A percentile compares a stretch with the other conserved stretches of the same genome.
Evolutionary conservation across 106 monocot species (phyloP).

Genomic region (Allium fistulosum): DNA sequence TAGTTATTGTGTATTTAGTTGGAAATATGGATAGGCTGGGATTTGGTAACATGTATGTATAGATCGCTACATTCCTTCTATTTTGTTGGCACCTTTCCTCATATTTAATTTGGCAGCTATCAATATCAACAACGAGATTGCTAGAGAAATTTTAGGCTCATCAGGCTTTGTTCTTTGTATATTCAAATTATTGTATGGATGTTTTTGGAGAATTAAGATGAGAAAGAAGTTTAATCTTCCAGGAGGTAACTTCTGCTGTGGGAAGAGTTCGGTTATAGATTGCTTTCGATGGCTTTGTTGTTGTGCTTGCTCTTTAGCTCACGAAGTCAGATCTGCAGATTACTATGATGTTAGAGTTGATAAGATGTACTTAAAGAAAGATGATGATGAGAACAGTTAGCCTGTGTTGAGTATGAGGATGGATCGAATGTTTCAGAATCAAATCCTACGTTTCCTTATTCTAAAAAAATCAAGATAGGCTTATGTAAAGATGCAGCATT

Average conservation of each 20-base stretch:
- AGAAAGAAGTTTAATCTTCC: constrained; percentile 22
- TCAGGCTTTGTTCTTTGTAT: constrained; percentile 9
- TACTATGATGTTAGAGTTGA: constrained; percentile 12
- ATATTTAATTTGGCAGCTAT: constrained; percentile 18
- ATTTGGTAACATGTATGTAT: constrained; percentile 14
- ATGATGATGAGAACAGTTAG: neutral
- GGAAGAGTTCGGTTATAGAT: constrained; percentile 3
- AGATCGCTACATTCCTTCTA: constrained; percentile 7
- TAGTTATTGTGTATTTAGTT: constrained; percentile 14
- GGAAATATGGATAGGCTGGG: constrained; percentile 19
- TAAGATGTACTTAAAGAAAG: constrained; percentile 9
- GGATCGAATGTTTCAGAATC: neutral
- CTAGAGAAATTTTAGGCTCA: constrained; percentile 6
- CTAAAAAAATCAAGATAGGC: neutral
- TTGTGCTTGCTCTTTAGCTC: constrained; percentile 14
- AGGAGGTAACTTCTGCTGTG: constrained; percentile 3
- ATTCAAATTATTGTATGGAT: constrained; percentile 13
- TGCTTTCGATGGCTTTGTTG: constrained; percentile 22
- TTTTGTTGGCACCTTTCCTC: constrained; percentile 17
- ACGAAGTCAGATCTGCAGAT: constrained; percentile 7
- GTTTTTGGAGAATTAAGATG: constrained; percentile 19
- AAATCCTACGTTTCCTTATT: neutral
- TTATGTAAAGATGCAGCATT: neutral
- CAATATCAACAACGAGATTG: constrained; percentile 9
- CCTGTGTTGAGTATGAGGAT: constrained; percentile 8